These are phyloP conservation scores for Coniochaeta ligniaria DNA, from an alignment of 2,329 filamentous ascomycete species.

Conservation along the genomic window DNA sequence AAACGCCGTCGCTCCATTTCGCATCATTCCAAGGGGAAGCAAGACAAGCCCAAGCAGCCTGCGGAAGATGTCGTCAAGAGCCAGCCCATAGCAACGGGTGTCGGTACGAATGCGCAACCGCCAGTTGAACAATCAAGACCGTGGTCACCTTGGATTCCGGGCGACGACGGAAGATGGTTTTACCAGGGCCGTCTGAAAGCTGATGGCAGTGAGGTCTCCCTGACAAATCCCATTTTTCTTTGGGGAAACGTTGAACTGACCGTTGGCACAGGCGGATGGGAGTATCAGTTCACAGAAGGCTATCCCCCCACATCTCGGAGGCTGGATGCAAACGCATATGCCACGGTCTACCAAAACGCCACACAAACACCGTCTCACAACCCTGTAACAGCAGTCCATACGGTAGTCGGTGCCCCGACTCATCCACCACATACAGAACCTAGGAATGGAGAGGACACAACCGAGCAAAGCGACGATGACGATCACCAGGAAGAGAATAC, in stretches of 20 bases:
- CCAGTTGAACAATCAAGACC: not conserved
- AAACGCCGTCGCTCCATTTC: not conserved
- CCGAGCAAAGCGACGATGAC: not conserved
- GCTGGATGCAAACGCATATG: not conserved
- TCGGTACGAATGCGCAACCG: not conserved
- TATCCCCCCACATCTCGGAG: not conserved
- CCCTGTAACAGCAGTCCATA: not conserved
- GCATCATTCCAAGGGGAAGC: not conserved
- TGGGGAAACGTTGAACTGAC: not conserved
- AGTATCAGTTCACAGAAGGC: constrained; percentile 7
- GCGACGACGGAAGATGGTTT: constrained; percentile 10
- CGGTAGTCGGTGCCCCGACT: not conserved
- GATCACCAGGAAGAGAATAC: not conserved
- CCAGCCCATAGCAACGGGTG: not conserved
- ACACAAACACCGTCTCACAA: not conserved
- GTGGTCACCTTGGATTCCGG: constrained; percentile 10
- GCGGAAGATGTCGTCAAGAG: not conserved
- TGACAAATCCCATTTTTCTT: not conserved
- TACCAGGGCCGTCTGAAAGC: constrained; percentile 3
- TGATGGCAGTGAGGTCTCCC: not conserved
- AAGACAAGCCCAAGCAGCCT: not conserved
- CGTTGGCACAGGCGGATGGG: constrained; percentile 2
- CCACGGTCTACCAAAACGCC: not conserved
- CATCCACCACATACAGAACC: not conserved
- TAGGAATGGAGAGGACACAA: not conserved